These are phyloP conservation scores for Candida ulmi DNA, from an alignment of 805 yeast species.

Conservation along the genomic window DNA sequence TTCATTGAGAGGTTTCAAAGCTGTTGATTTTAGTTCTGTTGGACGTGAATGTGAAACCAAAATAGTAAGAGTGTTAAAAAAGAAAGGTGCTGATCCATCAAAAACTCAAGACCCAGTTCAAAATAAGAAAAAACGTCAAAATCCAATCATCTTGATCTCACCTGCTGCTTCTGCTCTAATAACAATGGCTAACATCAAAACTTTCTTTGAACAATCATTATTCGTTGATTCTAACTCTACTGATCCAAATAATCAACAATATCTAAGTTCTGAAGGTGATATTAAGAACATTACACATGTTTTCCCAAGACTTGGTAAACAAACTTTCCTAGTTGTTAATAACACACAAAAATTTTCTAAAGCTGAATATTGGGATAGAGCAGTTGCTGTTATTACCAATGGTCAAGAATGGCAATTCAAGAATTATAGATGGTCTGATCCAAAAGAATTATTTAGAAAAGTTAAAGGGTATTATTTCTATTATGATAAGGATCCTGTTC, in stretches of 20 bases:
- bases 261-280: slow-evolving; percentile 26
- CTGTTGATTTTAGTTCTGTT: slow-evolving; percentile 61
- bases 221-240: slow-evolving; percentile 48
- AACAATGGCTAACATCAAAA: slow-evolving; percentile 58
- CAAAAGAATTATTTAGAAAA: slow-evolving; percentile 73
- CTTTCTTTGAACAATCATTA: slow-evolving; percentile 67
- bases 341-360: slow-evolving; percentile 82
- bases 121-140: slow-evolving; percentile 29
- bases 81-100: slow-evolving; percentile 13
- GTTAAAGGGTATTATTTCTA: slow-evolving; percentile 78
- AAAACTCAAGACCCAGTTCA: slow-evolving; percentile 17
- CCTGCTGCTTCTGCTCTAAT: slow-evolving; percentile 75
- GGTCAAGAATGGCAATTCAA: slow-evolving; percentile 98
- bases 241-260: slow-evolving; percentile 26
- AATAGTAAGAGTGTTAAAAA: slow-evolving; percentile 34
- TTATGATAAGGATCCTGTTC: slow-evolving; percentile 75
- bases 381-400: slow-evolving; percentile 90
- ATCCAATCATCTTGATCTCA: slow-evolving; percentile 71
- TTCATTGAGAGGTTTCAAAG: slow-evolving; percentile 59
- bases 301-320: slow-evolving; percentile 52
- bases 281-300: slow-evolving; percentile 49
- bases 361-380: slow-evolving; percentile 98
- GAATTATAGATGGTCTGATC: slow-evolving; percentile 76
- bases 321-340: slow-evolving; percentile 76
- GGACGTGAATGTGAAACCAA: slow-evolving; percentile 60